Percentiles rank a stretch among this genome's conserved stretches.
Evolutionary conservation across 1,284 basidiomycete species (phyloP).

Genomic region (Leccinum griseonigrum): DNA sequence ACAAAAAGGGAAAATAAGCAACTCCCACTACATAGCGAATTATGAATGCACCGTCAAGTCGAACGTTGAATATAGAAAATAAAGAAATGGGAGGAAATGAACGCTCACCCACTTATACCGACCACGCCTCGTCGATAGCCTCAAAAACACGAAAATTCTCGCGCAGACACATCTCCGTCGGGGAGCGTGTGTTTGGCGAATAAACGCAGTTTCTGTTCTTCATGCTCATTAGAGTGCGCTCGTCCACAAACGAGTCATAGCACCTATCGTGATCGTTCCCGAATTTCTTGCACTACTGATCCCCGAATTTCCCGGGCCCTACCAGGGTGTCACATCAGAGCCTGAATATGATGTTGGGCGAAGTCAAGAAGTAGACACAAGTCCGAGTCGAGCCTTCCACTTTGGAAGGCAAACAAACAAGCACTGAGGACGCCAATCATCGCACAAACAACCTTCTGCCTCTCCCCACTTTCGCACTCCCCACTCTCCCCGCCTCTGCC

Average conservation of each 20-base stretch:
- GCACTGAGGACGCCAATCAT: conserved; percentile 7
- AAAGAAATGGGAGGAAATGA: background rate
- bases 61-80: background rate
- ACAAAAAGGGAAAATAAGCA: background rate
- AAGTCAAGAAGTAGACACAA: no score
- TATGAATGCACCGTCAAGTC: background rate
- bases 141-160: conserved; percentile 89
- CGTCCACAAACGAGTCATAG: conserved; percentile 74
- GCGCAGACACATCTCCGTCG: conserved; percentile 87
- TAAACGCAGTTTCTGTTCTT: conserved; percentile 58
- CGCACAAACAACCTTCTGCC: conserved; percentile 63
- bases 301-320: conserved; percentile 13
- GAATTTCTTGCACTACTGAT: background rate
- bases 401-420: background rate
- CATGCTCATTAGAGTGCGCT: conserved; percentile 45
- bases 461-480: conserved; percentile 65
- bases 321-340: conserved; percentile 41
- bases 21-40: background rate
- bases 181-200: conserved; percentile 78
- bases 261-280: background rate
- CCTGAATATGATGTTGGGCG: conserved; percentile 99
- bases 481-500: conserved; percentile 74
- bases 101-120: conserved; percentile 74
- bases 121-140: conserved; percentile 85
- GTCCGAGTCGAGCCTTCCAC: conserved; percentile 29